phyloP scores from a whole-genome alignment of 139 green algal genomes.

The Chara braunii region DNA sequence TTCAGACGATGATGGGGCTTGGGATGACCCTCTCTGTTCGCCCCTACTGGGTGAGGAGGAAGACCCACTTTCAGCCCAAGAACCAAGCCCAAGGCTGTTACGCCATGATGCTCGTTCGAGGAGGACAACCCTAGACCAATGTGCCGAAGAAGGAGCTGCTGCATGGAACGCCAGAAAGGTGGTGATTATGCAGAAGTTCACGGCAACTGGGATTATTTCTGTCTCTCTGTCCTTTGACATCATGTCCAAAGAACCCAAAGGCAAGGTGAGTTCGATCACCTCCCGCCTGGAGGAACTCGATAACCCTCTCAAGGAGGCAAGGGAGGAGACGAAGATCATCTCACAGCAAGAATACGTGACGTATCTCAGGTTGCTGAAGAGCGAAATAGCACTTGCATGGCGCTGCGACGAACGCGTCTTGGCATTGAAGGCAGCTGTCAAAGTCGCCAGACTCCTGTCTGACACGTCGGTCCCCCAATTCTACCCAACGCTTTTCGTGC shows the following conservation, averaged over 20 bases:
- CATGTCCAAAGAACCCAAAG: not conserved
- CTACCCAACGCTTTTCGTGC: constrained; percentile 44
- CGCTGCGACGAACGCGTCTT: not conserved
- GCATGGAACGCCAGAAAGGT: not conserved
- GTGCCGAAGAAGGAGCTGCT: not conserved
- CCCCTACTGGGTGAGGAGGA: too few relatives aligned
- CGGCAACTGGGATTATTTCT: too few relatives aligned
- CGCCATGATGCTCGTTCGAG: not conserved
- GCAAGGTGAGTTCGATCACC: not conserved
- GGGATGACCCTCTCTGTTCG: too few relatives aligned
- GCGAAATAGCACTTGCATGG: not conserved
- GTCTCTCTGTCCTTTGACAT: too few relatives aligned
- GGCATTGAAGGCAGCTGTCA: not conserved
- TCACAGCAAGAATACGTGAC: not conserved
- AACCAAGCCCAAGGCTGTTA: not conserved
- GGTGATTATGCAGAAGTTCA: too few relatives aligned
- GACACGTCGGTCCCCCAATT: constrained; percentile 32
- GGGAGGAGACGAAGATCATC: not conserved
- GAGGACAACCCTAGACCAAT: not conserved
- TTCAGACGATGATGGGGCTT: too few relatives aligned
- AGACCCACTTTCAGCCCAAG: not conserved
- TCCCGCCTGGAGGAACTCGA: not conserved
- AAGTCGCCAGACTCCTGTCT: constrained; percentile 36
- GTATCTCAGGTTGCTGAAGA: not conserved
- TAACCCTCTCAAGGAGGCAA: not conserved